Conservation (phyloP, 2,329 filamentous ascomycete species). For the Ascochyta koolunga region DNA sequence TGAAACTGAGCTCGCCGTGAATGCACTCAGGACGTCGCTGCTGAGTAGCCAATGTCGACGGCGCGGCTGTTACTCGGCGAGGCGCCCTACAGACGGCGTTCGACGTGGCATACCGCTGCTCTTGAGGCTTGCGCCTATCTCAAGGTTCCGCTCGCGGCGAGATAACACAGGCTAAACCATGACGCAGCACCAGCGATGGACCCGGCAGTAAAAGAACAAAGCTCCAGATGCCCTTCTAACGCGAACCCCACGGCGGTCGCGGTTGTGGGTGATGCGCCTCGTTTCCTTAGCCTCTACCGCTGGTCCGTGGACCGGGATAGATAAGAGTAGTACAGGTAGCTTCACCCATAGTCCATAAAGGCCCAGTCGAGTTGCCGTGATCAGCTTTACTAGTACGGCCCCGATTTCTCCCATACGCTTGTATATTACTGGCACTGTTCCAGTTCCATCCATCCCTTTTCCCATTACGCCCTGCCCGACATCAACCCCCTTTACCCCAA, state of each 20-base stretch:
- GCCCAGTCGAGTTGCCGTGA: constrained; percentile 36
- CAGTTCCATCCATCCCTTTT: constrained; percentile 19
- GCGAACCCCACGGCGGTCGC: constrained; percentile 47
- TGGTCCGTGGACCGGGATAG: constrained; percentile 45
- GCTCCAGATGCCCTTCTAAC: constrained; percentile 38
- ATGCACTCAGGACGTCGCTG: constrained; percentile 9
- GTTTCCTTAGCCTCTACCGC: constrained; percentile 45
- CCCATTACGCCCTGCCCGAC: constrained; percentile 22
- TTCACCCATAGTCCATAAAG: constrained; percentile 39
- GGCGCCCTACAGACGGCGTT: constrained; percentile 4
- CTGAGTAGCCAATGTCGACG: constrained; percentile 11
- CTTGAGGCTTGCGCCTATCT: constrained; percentile 21
- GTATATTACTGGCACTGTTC: constrained; percentile 41
- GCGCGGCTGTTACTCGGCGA: constrained; percentile 17
- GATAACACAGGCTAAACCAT: constrained; percentile 35
- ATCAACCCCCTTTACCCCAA: constrained; percentile 11
- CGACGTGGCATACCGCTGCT: constrained; percentile 21
- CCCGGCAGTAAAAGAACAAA: constrained; percentile 42
- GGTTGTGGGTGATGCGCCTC: constrained; percentile 42
- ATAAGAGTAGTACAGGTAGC: constrained; percentile 46
- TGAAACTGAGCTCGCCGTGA: constrained; percentile 26
- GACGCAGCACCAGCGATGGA: constrained; percentile 33
- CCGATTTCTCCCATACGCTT: constrained; percentile 37
- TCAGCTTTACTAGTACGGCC: constrained; percentile 40
- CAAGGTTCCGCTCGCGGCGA: constrained; percentile 27